phyloP scores from a whole-genome alignment of 2,329 filamentous ascomycete genomes.

The Alternaria conjuncta region DNA sequence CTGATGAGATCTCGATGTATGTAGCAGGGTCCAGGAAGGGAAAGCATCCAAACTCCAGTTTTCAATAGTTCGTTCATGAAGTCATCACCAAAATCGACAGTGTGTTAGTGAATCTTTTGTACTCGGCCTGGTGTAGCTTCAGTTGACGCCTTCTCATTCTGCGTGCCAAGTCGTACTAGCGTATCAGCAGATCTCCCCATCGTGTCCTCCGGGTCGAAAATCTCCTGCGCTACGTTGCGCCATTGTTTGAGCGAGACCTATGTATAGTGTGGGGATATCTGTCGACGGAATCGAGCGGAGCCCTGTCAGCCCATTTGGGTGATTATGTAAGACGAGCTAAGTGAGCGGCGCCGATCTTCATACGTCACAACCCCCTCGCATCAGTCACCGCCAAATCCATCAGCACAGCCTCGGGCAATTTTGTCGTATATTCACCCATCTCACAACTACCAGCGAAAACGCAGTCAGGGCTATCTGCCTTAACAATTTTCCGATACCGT shows the following conservation, averaged over 20 bases:
- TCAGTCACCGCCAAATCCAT: neutral
- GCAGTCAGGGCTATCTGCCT: neutral
- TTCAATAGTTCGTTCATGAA: neutral
- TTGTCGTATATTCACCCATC: neutral
- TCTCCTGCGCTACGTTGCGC: neutral
- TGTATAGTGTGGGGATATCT: neutral
- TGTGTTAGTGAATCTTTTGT: neutral
- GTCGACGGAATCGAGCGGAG: neutral
- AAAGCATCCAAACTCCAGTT: neutral
- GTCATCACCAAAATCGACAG: neutral
- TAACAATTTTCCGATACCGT: neutral
- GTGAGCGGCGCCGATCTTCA: neutral
- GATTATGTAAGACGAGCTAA: neutral
- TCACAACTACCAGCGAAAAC: neutral
- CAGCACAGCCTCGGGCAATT: neutral
- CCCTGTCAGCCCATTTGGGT: neutral
- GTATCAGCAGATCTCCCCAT: neutral
- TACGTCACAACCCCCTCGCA: neutral
- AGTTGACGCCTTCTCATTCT: neutral
- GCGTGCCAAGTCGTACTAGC: neutral
- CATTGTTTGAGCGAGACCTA: neutral
- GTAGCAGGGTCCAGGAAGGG: neutral
- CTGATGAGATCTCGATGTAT: neutral
- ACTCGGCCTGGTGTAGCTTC: neutral
- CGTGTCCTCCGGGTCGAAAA: neutral